These are phyloP conservation scores for Fragosphaeria purpurea DNA, from an alignment of 2,329 filamentous ascomycete species.

Conservation along the genomic window DNA sequence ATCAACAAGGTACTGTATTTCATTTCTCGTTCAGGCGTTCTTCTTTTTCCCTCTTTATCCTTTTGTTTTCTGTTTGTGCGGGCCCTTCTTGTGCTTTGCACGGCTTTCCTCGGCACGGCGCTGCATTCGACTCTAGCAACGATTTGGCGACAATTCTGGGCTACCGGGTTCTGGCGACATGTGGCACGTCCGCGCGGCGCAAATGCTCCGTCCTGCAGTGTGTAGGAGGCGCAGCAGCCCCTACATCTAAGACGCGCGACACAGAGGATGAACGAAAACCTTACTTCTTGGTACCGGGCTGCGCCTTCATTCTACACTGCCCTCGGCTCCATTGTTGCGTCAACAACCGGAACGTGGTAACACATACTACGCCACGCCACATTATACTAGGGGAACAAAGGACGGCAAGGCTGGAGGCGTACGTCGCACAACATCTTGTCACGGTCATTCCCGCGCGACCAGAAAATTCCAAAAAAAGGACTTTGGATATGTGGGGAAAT, in stretches of 20 bases:
- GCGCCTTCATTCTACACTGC: no score
- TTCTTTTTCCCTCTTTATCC: neutral
- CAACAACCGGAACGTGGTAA: no score
- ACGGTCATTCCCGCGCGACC: constrained; percentile 8
- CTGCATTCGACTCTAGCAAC: neutral
- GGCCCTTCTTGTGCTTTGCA: neutral
- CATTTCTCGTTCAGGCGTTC: neutral
- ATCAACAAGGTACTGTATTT: constrained; percentile 19
- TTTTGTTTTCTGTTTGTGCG: neutral
- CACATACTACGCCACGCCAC: constrained; percentile 3
- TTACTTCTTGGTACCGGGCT: no score
- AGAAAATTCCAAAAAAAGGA: constrained; percentile 8
- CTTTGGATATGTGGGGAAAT: no score
- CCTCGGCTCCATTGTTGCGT: no score
- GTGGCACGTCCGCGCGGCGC: no score
- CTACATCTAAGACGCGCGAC: no score
- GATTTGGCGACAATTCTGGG: neutral
- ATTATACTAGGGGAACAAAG: neutral
- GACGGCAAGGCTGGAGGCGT: constrained; percentile 4
- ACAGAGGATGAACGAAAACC: no score
- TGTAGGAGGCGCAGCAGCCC: no score
- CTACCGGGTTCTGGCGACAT: no score
- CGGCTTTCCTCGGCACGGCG: neutral
- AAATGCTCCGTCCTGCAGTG: no score
- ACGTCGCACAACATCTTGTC: constrained; percentile 8